Conservation (phyloP, 2,329 filamentous ascomycete species). For the Fusarium sterilihyphosum region DNA sequence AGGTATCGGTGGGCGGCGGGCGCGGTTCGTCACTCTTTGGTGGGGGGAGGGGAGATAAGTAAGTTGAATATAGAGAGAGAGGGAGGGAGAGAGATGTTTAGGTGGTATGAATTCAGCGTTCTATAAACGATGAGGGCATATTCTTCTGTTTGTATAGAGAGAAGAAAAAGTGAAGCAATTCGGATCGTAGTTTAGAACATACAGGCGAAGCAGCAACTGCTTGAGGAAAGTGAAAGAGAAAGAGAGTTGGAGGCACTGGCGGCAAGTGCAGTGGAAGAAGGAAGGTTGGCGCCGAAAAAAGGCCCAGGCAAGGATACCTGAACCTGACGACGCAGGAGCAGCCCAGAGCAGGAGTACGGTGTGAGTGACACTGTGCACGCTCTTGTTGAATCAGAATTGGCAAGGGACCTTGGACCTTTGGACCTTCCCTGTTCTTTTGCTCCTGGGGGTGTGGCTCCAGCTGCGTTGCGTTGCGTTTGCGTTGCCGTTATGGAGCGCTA, state of each 20-base stretch:
- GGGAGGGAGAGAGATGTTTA: conserved; percentile 22
- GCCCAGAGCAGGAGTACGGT: conserved; percentile 8
- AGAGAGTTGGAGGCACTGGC: conserved; percentile 35
- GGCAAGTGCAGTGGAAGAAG: conserved; percentile 30
- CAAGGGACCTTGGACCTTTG: conserved; percentile 13
- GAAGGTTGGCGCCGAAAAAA: conserved; percentile 38
- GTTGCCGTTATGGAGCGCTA: conserved; percentile 4
- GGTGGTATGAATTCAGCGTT: conserved; percentile 38
- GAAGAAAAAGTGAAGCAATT: conserved; percentile 44
- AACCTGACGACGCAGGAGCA: not conserved
- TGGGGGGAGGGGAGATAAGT: conserved; percentile 34
- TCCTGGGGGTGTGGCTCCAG: conserved; percentile 34
- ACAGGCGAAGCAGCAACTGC: conserved; percentile 43
- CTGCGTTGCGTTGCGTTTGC: conserved; percentile 12
- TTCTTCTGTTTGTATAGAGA: conserved; percentile 32
- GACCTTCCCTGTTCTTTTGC: not conserved
- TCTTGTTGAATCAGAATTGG: conserved; percentile 1
- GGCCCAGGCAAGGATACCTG: conserved; percentile 31
- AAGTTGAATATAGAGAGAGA: not conserved
- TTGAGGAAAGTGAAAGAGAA: conserved; percentile 39
- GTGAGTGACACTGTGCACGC: conserved; percentile 11
- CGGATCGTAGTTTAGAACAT: conserved; percentile 43
- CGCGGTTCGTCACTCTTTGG: conserved; percentile 38
- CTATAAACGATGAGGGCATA: conserved; percentile 44
- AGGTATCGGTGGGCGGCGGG: conserved; percentile 33